phyloP scores from a whole-genome alignment of 1,284 basidiomycete genomes.

The Rhodotorula sp. region DNA sequence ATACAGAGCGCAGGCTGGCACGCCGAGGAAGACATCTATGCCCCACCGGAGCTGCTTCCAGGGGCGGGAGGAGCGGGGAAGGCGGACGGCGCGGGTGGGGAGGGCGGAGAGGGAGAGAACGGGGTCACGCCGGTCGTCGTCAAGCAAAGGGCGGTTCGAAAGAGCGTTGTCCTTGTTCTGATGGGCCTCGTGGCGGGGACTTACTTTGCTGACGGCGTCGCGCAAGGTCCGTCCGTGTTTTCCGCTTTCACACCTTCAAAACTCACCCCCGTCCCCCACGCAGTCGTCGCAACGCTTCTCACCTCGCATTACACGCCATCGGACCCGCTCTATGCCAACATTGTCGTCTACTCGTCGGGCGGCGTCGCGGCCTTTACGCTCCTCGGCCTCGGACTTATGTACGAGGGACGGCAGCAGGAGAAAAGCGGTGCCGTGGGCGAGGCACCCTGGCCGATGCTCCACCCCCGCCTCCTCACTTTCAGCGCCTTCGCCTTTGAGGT shows the following conservation, averaged over 20 bases:
- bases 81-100: background rate
- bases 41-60: slow-evolving; percentile 1
- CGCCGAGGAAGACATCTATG: slow-evolving; percentile 21
- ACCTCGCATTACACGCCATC: slow-evolving; percentile 24
- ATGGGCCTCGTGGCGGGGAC: slow-evolving; percentile 32
- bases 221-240: slow-evolving; percentile 20
- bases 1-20: slow-evolving; percentile 34
- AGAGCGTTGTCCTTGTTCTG: slow-evolving; percentile 32
- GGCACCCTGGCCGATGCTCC: slow-evolving; percentile 13
- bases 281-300: slow-evolving; percentile 37
- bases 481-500: slow-evolving; percentile 25
- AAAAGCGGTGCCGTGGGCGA: background rate
- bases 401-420: slow-evolving; percentile 15
- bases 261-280: background rate
- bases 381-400: slow-evolving; percentile 26
- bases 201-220: slow-evolving; percentile 37
- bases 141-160: slow-evolving; percentile 19
- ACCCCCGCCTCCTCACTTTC: slow-evolving; percentile 24
- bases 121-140: slow-evolving; percentile 43
- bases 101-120: slow-evolving; percentile 13
- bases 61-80: slow-evolving; percentile 1
- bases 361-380: slow-evolving; percentile 24
- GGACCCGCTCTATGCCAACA: slow-evolving; percentile 21
- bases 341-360: slow-evolving; percentile 30
- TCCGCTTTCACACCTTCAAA: background rate